phyloP scores from a whole-genome alignment of 306 rosid genomes.

The Clitoria ternatea region DNA sequence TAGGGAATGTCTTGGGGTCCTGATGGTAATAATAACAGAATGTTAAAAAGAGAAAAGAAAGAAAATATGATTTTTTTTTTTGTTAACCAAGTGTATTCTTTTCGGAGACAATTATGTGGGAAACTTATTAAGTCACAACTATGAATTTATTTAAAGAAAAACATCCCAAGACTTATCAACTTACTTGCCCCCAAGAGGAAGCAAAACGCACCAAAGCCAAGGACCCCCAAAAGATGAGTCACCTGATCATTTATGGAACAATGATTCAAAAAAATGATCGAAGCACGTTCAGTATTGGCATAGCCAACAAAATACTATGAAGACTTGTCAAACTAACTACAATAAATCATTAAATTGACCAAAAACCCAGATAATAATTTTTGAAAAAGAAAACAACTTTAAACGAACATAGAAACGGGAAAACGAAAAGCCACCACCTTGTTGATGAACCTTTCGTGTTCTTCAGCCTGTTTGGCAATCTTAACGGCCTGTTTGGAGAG shows the following conservation, averaged over 20 bases:
- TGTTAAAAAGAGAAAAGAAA: not conserved
- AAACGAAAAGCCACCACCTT: slow-evolving; percentile 60
- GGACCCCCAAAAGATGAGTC: slow-evolving; percentile 77
- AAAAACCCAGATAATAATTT: not conserved
- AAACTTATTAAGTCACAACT: too few species aligned
- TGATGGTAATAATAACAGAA: slow-evolving; percentile 30
- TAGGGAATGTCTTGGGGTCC: slow-evolving; percentile 87
- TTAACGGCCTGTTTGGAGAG: slow-evolving; percentile 73
- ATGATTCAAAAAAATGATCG: not conserved
- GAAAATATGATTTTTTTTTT: not conserved
- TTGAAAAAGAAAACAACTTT: not conserved
- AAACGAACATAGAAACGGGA: not conserved
- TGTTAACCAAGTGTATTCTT: too few species aligned
- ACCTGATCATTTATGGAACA: slow-evolving; percentile 35
- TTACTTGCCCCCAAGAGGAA: slow-evolving; percentile 90
- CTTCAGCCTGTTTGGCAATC: slow-evolving; percentile 86
- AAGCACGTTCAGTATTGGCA: not conserved
- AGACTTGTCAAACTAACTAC: not conserved
- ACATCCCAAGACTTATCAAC: slow-evolving; percentile 30
- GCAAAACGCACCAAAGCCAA: slow-evolving; percentile 83
- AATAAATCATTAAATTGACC: not conserved
- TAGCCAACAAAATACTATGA: not conserved
- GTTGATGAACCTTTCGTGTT: slow-evolving; percentile 76
- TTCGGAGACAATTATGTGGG: too few species aligned
- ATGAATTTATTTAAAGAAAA: not conserved